Base-by-base conservation (phyloP, 305 asterid genomes). In the Rubia occidens region DNA sequence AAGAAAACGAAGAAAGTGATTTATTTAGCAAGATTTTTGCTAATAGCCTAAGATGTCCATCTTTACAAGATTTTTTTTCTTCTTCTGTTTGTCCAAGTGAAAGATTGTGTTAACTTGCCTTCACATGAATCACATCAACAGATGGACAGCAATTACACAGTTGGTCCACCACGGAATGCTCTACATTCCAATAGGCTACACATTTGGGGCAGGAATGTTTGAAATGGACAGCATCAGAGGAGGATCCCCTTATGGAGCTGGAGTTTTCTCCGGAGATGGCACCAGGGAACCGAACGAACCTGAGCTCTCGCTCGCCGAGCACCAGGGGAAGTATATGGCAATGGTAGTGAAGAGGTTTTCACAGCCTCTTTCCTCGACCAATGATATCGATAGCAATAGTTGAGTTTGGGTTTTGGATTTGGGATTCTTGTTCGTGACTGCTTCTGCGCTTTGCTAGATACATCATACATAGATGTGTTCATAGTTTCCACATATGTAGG, bases 121-220 rank as follows among this genome's bases (percentile, higher is more conserved):
- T 35, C 3, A 68, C 40, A n/a, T n/a, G n/a, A 2, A 1, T 2
- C 29, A 2, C 1, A 18, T 6, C 18, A 20, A 39, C 83, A 88
- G 95, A 11, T 88, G 87, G 92, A 86, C 92, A 3, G 90, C 90
- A 5, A 72, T 86, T 20, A 86, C 92, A 2, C 95, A 86, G 65
- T 59, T 86, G 74, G 95, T 85, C 13, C 90, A 88, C 77, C 95
- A 88, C 6, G 90, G 92, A 0, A 88, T 88, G 92, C 40, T 88
- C 20, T 85, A 79, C 62, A 85, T 88, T 60, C 95, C 95, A 24
- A 81, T 88, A 7, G 92, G 95, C 63, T 86, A 88, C 82, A 83
- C 95, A 4, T 86, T 86, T 60, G 95, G 92, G 8, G 86, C 86
- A 8, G 90, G 84, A 14, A 88, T 88, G 92, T 86, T 82, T 43